Evolutionary conservation across 306 rosid species (phyloP).

Genomic region (Gleditsia sinensis): DNA sequence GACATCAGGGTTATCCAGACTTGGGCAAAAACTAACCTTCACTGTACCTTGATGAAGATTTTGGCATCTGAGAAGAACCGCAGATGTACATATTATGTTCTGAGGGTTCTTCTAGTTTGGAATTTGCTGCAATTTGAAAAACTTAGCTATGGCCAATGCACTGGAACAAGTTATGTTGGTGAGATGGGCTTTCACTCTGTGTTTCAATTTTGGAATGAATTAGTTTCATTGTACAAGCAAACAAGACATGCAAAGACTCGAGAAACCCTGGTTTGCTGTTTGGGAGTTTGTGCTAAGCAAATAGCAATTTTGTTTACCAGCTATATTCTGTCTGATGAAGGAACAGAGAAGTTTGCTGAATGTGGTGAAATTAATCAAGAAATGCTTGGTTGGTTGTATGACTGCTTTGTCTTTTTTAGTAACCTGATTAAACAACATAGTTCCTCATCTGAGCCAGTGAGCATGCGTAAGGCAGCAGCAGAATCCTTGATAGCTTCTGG

Average conservation of each 20-base stretch:
- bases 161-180: slow-evolving; percentile 62
- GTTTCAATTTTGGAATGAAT: slow-evolving; percentile 75
- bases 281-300: slow-evolving; percentile 74
- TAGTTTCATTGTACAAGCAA: slow-evolving; percentile 59
- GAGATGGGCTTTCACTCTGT: slow-evolving; percentile 67
- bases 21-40: slow-evolving; percentile 73
- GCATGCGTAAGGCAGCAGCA: slow-evolving; percentile 81
- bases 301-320: slow-evolving; percentile 52
- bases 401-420: slow-evolving; percentile 60
- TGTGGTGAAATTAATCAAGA: slow-evolving; percentile 39
- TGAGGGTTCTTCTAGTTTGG: slow-evolving; percentile 78
- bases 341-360: slow-evolving; percentile 22
- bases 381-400: slow-evolving; percentile 41
- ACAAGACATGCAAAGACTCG: slow-evolving; percentile 80
- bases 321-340: slow-evolving; percentile 46
- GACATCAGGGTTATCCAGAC: slow-evolving; percentile 53
- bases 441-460: slow-evolving; percentile 69
- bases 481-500: slow-evolving; percentile 85
- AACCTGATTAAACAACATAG: slow-evolving; percentile 59
- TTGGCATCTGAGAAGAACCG: slow-evolving; percentile 70
- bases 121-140: slow-evolving; percentile 73
- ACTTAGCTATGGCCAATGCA: slow-evolving; percentile 39
- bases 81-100: slow-evolving; percentile 70
- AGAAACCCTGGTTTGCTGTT: slow-evolving; percentile 70
- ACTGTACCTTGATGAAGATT: slow-evolving; percentile 58